A percentile compares a stretch with the other conserved stretches of the same genome.
Evolutionary conservation across 2,329 filamentous ascomycete genomes (phyloP).

Genomic region (Aspergillus nomiae): DNA sequence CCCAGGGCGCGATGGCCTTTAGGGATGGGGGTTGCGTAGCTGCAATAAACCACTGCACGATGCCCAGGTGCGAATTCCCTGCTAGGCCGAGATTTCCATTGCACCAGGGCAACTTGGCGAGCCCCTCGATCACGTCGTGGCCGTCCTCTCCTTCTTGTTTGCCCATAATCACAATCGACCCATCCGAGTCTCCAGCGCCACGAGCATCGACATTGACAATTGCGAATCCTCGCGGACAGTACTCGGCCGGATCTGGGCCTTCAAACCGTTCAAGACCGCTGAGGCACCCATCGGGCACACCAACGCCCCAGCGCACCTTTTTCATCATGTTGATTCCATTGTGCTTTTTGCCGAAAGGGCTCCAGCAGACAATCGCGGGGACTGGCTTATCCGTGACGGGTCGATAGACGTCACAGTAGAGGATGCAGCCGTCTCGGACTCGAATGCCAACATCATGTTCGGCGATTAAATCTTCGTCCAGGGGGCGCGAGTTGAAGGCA

Average conservation of each 20-base stretch:
- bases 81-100: conserved; percentile 15
- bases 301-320: background rate
- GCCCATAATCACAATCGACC: background rate
- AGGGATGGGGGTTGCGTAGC: background rate
- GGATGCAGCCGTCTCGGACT: background rate
- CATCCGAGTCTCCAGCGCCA: background rate
- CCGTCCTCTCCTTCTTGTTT: background rate
- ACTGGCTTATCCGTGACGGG: background rate
- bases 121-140: conserved; percentile 15
- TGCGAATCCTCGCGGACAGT: background rate
- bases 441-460: too few relatives aligned
- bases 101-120: conserved; percentile 16
- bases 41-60: conserved; percentile 14
- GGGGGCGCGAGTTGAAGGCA: too few relatives aligned
- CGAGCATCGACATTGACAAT: background rate
- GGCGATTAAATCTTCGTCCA: too few relatives aligned
- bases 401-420: background rate
- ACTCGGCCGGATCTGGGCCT: background rate
- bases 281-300: background rate
- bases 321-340: background rate
- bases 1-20: background rate
- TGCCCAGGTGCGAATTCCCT: conserved; percentile 17
- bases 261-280: background rate
- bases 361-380: background rate
- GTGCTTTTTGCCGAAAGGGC: background rate